Evolutionary conservation across 2,329 filamentous ascomycete genomes (phyloP).

Genomic region (Neofusicoccum cordaticola): DNA sequence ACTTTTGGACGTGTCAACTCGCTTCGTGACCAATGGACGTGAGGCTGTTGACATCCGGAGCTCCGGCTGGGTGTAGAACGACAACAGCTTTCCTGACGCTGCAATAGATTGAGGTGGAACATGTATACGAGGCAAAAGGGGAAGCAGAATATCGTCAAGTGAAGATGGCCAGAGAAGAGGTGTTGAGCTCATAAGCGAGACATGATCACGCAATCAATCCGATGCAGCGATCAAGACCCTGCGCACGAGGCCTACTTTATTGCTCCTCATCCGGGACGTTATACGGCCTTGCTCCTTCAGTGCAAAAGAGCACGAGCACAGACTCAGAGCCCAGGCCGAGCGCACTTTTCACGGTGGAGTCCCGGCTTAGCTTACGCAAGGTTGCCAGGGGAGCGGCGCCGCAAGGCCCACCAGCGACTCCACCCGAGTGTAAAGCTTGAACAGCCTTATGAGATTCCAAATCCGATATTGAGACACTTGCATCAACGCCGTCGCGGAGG

Average conservation of each 20-base stretch:
- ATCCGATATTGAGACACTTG: slow-evolving; percentile 60
- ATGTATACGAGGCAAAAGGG: background rate
- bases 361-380: slow-evolving; percentile 48
- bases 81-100: too few species aligned
- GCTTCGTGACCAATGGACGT: too few species aligned
- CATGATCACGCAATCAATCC: background rate
- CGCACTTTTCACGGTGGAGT: slow-evolving; percentile 32
- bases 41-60: too few species aligned
- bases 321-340: slow-evolving; percentile 46
- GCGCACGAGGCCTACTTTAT: background rate
- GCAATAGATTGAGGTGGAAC: too few species aligned
- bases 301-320: slow-evolving; percentile 64
- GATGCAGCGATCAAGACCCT: background rate
- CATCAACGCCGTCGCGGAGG: slow-evolving; percentile 58
- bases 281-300: slow-evolving; percentile 61
- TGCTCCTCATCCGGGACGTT: background rate
- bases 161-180: background rate
- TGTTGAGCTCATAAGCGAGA: background rate
- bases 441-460: slow-evolving; percentile 60
- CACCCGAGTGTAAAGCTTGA: slow-evolving; percentile 48
- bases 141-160: background rate
- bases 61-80: too few species aligned
- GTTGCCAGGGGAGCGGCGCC: slow-evolving; percentile 60
- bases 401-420: slow-evolving; percentile 59
- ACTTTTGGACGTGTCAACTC: too few species aligned